phyloP scores from a whole-genome alignment of 2,329 filamentous ascomycete species.

The Tolypocladium inflatum region DNA sequence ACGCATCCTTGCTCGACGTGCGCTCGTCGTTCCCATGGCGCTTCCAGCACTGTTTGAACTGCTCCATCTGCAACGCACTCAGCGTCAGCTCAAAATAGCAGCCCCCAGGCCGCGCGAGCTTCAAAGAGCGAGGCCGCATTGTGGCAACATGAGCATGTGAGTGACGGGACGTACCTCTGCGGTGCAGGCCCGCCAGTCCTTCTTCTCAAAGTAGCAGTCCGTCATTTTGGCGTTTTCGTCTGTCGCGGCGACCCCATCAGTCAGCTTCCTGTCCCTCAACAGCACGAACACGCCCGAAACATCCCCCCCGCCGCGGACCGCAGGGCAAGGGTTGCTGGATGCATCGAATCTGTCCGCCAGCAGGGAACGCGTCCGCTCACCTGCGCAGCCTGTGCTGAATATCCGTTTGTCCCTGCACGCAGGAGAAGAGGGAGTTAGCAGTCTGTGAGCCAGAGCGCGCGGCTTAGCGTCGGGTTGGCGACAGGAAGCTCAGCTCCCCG shows the following conservation, averaged over 20 bases:
- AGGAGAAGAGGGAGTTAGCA: not conserved
- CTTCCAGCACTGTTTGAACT: constrained; percentile 88
- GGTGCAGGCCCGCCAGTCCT: constrained; percentile 86
- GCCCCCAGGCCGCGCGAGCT: not conserved
- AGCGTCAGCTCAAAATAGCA: not conserved
- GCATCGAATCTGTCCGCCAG: not conserved
- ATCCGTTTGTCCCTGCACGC: constrained; percentile 83
- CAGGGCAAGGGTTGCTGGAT: not conserved
- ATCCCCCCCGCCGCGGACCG: not conserved
- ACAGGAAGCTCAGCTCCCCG: constrained; percentile 12
- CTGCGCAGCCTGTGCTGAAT: constrained; percentile 88
- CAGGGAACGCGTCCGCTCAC: constrained; percentile 36
- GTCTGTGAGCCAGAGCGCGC: not conserved
- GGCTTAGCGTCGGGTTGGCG: constrained; percentile 15
- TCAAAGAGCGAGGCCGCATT: not conserved
- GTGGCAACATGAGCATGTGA: not conserved
- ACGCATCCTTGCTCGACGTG: constrained; percentile 64
- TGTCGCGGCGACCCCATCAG: constrained; percentile 24
- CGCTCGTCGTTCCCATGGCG: constrained; percentile 75
- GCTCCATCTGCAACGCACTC: constrained; percentile 60
- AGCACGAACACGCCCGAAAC: not conserved
- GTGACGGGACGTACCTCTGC: constrained; percentile 58
- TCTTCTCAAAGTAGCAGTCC: constrained; percentile 92
- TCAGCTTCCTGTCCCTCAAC: not conserved
- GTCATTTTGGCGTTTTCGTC: constrained; percentile 86